Conservation (phyloP, 176 grass and related monocot species). For the Carex scoparia region DNA sequence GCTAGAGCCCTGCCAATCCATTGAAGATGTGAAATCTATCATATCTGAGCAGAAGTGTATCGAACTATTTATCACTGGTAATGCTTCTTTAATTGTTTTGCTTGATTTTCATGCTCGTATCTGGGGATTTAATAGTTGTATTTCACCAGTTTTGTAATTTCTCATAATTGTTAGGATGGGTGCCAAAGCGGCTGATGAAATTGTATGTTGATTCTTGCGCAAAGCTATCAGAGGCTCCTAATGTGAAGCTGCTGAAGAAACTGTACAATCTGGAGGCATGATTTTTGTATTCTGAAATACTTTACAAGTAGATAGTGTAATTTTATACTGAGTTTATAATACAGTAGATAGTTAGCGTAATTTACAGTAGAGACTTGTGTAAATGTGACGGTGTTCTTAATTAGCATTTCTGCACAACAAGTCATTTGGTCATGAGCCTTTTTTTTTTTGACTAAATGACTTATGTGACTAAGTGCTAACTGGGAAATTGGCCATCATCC, state of each 20-base stretch:
- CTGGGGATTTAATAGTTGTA: not conserved
- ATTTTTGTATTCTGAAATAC: slow-evolving; percentile 17
- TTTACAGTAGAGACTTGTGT: not conserved
- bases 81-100: slow-evolving; percentile 4
- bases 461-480: not conserved
- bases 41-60: slow-evolving; percentile 52
- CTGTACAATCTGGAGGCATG: slow-evolving; percentile 88
- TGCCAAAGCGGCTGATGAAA: slow-evolving; percentile 89
- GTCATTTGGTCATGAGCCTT: not conserved
- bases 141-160: not conserved
- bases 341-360: not conserved
- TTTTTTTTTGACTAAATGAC: not conserved
- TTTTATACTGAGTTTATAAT: not conserved
- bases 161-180: slow-evolving; percentile 49
- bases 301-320: not conserved
- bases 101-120: not conserved
- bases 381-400: not conserved
- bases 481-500: not conserved
- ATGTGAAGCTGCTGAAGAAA: slow-evolving; percentile 63
- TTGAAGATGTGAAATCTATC: slow-evolving; percentile 45
- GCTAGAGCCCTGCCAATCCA: slow-evolving; percentile 37
- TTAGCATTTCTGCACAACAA: not conserved
- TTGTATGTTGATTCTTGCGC: slow-evolving; percentile 78
- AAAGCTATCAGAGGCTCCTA: slow-evolving; percentile 69
- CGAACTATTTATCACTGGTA: slow-evolving; percentile 72